Conservation (phyloP, 2,329 filamentous ascomycete genomes). For the Neoarthrinium moseri region DNA sequence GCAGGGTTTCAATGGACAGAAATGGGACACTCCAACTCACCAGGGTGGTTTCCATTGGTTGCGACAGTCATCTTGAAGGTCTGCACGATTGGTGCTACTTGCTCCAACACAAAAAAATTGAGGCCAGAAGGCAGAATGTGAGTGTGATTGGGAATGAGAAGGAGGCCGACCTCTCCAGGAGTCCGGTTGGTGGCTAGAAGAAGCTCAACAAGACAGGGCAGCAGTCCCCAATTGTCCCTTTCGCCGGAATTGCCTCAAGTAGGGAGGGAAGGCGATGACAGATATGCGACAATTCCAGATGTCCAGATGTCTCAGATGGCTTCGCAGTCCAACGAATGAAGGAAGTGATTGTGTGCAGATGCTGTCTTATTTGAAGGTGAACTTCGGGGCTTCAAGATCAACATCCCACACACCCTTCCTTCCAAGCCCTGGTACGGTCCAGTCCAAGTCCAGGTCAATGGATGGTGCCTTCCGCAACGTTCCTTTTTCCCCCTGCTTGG, state of each 20-base stretch:
- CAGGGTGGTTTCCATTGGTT: slow-evolving; percentile 2
- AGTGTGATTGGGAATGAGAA: too few species aligned
- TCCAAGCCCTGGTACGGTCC: background rate
- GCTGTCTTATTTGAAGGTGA: slow-evolving; percentile 10
- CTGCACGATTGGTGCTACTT: background rate
- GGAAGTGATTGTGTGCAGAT: slow-evolving; percentile 2
- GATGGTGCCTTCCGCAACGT: too few species aligned
- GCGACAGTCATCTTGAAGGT: slow-evolving; percentile 4
- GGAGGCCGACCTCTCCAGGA: too few species aligned
- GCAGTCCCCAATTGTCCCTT: too few species aligned
- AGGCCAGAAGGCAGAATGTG: too few species aligned
- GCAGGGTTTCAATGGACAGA: background rate
- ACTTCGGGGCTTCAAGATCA: background rate
- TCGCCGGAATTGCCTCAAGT: background rate
- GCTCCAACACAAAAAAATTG: background rate
- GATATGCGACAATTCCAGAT: too few species aligned
- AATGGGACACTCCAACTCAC: background rate
- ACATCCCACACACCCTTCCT: too few species aligned
- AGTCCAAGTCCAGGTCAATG: too few species aligned
- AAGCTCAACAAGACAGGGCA: background rate
- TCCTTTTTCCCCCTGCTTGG: too few species aligned
- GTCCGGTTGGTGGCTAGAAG: too few species aligned
- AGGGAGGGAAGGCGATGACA: background rate
- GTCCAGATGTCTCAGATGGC: background rate
- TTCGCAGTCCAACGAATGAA: background rate